Conservation (phyloP, 2,329 filamentous ascomycete species). For the Intubia oerlemansii region DNA sequence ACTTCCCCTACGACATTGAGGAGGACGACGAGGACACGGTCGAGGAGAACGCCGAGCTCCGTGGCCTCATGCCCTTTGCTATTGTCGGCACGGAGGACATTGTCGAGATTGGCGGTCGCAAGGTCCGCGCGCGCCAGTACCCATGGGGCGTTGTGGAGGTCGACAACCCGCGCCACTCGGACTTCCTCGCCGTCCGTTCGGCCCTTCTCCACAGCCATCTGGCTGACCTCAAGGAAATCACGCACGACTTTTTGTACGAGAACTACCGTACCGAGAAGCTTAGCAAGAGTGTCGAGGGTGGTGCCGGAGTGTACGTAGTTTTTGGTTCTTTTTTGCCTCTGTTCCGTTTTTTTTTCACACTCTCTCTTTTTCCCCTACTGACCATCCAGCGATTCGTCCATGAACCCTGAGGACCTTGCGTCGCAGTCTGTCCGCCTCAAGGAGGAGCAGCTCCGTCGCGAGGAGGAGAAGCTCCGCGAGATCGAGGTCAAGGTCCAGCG, state of each 20-base stretch:
- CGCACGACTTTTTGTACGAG: conserved; percentile 98
- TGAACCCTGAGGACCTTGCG: conserved; percentile 94
- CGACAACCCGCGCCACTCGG: conserved; percentile 95
- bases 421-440: conserved; percentile 96
- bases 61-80: conserved; percentile 95
- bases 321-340: conserved; percentile 1
- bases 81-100: conserved; percentile 96
- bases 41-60: conserved; percentile 93
- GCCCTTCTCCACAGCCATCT: conserved; percentile 94
- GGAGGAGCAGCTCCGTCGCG: conserved; percentile 96
- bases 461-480: conserved; percentile 99
- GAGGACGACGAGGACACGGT: conserved; percentile 99
- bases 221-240: conserved; percentile 97
- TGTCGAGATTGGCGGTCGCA: conserved; percentile 80
- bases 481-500: conserved; percentile 99
- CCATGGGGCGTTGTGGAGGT: conserved; percentile 98
- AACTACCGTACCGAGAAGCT: conserved; percentile 99
- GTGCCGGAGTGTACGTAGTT: conserved; percentile 58
- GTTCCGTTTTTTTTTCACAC: background rate
- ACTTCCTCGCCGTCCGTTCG: conserved; percentile 93
- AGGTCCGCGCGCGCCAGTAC: conserved; percentile 88
- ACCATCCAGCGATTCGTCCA: conserved; percentile 48
- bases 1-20: conserved; percentile 99
- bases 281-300: conserved; percentile 94
- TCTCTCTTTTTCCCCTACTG: background rate